Conservation (phyloP, 73 alveolate genomes). For the Blepharisma stoltei region DNA sequence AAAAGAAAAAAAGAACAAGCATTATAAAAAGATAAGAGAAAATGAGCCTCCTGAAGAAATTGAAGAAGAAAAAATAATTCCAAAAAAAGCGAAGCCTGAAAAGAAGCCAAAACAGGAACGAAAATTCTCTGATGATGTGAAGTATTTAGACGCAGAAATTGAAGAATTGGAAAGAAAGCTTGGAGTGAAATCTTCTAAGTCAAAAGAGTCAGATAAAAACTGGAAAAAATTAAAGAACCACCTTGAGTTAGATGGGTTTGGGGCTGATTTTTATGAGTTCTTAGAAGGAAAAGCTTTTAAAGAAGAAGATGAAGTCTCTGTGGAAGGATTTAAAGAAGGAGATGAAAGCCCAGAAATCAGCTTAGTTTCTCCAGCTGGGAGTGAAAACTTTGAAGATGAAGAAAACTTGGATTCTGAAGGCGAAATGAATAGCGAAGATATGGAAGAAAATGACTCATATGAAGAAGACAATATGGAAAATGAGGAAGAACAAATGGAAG, state of each 20-base stretch:
- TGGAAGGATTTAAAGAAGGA: neutral
- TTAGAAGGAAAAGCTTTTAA: conserved; percentile 4
- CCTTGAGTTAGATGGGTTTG: conserved; percentile 18
- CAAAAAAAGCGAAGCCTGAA: no score
- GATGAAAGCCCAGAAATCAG: no score
- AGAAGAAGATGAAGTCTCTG: conserved; percentile 2
- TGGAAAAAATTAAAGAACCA: conserved; percentile 3
- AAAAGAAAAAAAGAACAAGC: no score
- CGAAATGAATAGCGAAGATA: no score
- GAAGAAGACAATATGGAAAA: neutral
- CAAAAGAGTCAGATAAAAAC: conserved; percentile 6
- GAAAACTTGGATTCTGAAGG: no score
- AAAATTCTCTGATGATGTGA: no score
- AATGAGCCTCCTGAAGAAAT: no score
- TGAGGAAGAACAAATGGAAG: neutral
- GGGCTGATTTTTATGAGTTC: conserved; percentile 25
- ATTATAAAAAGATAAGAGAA: no score
- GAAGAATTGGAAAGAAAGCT: neutral
- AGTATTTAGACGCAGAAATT: neutral
- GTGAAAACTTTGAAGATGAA: no score
- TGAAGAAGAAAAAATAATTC: no score
- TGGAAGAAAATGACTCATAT: neutral
- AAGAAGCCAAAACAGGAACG: no score
- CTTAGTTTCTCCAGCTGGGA: no score
- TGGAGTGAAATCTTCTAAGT: neutral